These are phyloP conservation scores for Mallotus nudiflorus DNA, from an alignment of 345 rosid genomes.

Conservation along the genomic window DNA sequence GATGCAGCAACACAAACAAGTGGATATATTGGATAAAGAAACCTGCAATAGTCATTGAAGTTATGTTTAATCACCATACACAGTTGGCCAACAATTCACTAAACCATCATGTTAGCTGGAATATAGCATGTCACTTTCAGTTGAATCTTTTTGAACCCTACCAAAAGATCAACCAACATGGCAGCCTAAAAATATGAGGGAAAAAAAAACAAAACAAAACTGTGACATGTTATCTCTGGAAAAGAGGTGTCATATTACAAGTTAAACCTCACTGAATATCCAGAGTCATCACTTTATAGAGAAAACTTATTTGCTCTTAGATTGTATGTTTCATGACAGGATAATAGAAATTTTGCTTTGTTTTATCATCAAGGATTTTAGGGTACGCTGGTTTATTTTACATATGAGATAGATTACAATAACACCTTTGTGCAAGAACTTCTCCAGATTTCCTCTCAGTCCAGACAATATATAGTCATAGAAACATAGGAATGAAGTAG, in stretches of 20 bases:
- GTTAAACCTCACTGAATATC: not conserved
- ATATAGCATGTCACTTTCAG: not conserved
- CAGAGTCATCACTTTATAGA: not conserved
- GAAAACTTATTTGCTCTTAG: not conserved
- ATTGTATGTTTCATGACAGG: not conserved
- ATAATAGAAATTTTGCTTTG: not conserved
- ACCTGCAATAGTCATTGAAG: slow-evolving; percentile 48
- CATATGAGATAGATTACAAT: not conserved
- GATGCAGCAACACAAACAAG: slow-evolving; percentile 94
- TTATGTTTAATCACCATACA: slow-evolving; percentile 13
- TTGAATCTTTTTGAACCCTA: not conserved
- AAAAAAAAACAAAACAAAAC: not conserved
- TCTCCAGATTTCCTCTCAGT: not conserved
- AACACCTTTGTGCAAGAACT: not conserved
- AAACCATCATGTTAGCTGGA: slow-evolving; percentile 1
- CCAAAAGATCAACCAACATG: not conserved
- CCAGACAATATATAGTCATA: no score
- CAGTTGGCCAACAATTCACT: not conserved
- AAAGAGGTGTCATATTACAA: not conserved
- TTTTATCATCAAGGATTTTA: not conserved
- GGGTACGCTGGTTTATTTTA: not conserved
- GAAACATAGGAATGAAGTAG: no score
- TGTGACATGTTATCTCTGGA: not conserved
- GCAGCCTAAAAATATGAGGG: no score
- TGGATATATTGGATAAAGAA: slow-evolving; percentile 92